A percentile compares a stretch with the other conserved stretches of the same genome.
phyloP scores from a whole-genome alignment of 208 protist species.

The Leishmania tarentolae region DNA sequence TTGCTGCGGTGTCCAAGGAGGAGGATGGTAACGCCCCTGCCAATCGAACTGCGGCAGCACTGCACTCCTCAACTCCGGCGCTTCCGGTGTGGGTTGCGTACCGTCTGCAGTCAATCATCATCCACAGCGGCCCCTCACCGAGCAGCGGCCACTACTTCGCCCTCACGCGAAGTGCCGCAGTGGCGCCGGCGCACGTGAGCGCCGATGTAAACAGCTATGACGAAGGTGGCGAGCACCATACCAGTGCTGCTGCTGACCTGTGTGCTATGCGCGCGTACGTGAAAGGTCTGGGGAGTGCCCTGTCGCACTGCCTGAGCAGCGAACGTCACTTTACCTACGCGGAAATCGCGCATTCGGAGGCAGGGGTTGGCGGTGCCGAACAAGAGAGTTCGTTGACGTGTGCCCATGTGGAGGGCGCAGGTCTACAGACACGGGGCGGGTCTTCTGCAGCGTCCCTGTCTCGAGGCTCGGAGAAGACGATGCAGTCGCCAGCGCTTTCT shows the following conservation, averaged over 20 bases:
- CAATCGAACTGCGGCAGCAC: background rate
- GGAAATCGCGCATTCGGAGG: background rate
- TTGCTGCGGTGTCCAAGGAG: background rate
- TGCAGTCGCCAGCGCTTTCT: slow-evolving; percentile 9
- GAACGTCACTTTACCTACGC: background rate
- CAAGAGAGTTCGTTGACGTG: background rate
- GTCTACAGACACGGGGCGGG: background rate
- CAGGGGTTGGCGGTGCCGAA: background rate
- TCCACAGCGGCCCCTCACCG: slow-evolving; percentile 72
- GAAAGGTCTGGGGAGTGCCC: slow-evolving; percentile 5
- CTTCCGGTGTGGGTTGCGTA: slow-evolving; percentile 41
- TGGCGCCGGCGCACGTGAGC: background rate
- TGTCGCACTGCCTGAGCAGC: slow-evolving; percentile 3
- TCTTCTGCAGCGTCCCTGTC: background rate
- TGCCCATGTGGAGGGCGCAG: background rate
- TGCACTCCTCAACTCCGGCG: background rate
- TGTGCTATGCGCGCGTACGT: slow-evolving; percentile 5
- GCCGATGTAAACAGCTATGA: background rate
- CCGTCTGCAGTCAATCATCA: slow-evolving; percentile 50
- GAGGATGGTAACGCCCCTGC: background rate
- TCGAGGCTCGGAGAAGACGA: background rate
- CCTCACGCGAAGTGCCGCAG: slow-evolving; percentile 11
- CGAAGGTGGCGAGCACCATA: background rate
- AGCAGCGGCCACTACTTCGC: slow-evolving; percentile 74
- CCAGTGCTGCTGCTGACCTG: background rate